phyloP scores from a whole-genome alignment of 176 grass and related monocot species.

The maize (Zea mays) region DNA sequence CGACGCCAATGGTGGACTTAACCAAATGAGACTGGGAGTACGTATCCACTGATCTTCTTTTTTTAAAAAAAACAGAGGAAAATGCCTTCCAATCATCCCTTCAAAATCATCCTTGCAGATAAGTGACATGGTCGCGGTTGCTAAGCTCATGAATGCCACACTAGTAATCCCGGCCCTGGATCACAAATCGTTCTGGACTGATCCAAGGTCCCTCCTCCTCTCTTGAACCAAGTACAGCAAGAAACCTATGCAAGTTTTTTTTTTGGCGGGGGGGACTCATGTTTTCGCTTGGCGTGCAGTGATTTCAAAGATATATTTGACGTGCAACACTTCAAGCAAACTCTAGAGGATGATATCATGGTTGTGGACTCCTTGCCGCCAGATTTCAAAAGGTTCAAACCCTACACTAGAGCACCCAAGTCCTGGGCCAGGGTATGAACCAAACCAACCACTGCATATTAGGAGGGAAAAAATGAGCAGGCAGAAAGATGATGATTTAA shows the following conservation, averaged over 20 bases:
- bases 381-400: slow-evolving; percentile 53
- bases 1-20: slow-evolving; percentile 75
- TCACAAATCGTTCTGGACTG: slow-evolving; percentile 83
- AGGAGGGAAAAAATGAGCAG: background rate
- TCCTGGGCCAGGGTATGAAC: slow-evolving; percentile 85
- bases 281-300: slow-evolving; percentile 46
- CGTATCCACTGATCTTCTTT: slow-evolving; percentile 17
- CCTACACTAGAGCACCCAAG: slow-evolving; percentile 57
- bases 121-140: slow-evolving; percentile 79
- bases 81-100: slow-evolving; percentile 17
- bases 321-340: slow-evolving; percentile 73
- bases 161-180: slow-evolving; percentile 76
- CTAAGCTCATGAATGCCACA: slow-evolving; percentile 82
- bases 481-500: slow-evolving; percentile 2
- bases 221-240: slow-evolving; percentile 17
- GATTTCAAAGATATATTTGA: slow-evolving; percentile 96
- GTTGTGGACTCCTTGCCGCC: slow-evolving; percentile 72
- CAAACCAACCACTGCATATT: slow-evolving; percentile 18
- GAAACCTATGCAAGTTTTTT: slow-evolving; percentile 13
- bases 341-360: slow-evolving; percentile 65
- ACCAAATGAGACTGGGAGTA: slow-evolving; percentile 89
- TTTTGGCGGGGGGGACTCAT: no score
- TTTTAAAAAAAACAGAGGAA: slow-evolving; percentile 5
- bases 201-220: slow-evolving; percentile 61
- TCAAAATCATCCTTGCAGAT: slow-evolving; percentile 55